Evolutionary conservation across 768 basidiomycete genomes (phyloP), one percentile per base, ranked within the genome.

Genomic region (Collybiopsis luxurians): DNA sequence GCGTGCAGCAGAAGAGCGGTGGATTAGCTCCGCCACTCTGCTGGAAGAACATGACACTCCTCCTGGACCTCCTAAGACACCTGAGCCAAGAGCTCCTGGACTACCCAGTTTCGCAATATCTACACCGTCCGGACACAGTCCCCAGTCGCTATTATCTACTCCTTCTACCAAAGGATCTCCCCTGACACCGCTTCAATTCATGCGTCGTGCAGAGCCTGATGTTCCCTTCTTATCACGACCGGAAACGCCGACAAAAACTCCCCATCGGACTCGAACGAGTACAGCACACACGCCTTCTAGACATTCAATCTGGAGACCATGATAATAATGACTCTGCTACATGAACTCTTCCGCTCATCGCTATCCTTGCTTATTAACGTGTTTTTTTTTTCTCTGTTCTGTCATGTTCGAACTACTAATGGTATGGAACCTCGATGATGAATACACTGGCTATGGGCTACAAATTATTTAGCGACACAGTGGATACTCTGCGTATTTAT

Each of bases 21-120:
- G 92, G 92, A 92, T 94, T 55, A 92, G 84, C 62, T 88, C 92
- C 23, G 73, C 86, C 2, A 87, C 85, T 3, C 73, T 94, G 12
- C 71, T 86, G 26, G 86, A 89, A 64, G 75, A 80, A 12, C 68
- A 76, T 21, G 81, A 82, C 27, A 71, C 59, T 12, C 61, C 64
- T 9, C 71, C 69, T 28, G 69, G 63, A 27, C 70, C 76, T 17
- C 86, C 85, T 49, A 74, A 72, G 53, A 92, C 89, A 11, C 92
- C 90, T 11, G 90, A 91, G 69, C 87, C 87, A 4, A 75, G 67
- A 23, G 65, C 71, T 34, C 71, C 79, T 27, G 78, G 75, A 47
- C 62, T 87, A n/a, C 90, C 89, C 2, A 82, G 88, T 0, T 87
- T 92, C 61, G 79, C 83, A 10, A 65, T 91, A 56, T 78, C 84